Conservation (phyloP, 306 rosid genomes). For the Clitoria ternatea region DNA sequence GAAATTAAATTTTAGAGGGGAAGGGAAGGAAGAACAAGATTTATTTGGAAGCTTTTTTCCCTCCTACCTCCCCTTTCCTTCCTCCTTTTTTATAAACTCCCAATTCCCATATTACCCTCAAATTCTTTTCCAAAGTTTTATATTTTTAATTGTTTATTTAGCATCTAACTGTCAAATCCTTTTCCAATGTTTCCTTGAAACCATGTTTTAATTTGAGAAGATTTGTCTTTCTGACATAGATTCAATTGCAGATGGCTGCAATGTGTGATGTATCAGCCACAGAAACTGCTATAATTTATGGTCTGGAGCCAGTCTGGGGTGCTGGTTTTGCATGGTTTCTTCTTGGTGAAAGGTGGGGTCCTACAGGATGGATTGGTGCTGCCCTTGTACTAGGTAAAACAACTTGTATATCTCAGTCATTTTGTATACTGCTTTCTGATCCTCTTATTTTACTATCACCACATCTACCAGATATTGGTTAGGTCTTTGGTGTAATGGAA, state of each 20-base stretch:
- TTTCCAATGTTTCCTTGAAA: not conserved
- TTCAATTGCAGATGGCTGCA: conserved; percentile 58
- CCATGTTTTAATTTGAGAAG: not conserved
- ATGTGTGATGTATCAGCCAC: conserved; percentile 76
- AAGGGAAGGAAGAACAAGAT: too few species aligned
- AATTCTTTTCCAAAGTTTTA: not conserved
- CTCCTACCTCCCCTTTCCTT: too few species aligned
- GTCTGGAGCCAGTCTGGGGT: conserved; percentile 85
- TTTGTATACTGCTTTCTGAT: not conserved
- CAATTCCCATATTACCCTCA: too few species aligned
- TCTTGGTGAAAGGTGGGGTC: conserved; percentile 82
- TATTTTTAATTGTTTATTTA: not conserved
- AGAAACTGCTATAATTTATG: conserved; percentile 69
- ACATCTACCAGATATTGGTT: not conserved
- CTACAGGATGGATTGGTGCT: conserved; percentile 75
- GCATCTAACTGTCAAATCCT: not conserved
- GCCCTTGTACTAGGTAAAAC: conserved; percentile 60
- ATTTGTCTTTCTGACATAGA: conserved; percentile 7
- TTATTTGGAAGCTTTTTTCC: too few species aligned
- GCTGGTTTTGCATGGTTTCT: conserved; percentile 78
- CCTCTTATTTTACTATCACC: not conserved
- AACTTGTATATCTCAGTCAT: not conserved
- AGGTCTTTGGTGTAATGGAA: not conserved
- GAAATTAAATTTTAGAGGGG: too few species aligned
- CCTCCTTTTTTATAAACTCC: too few species aligned